These are phyloP conservation scores for Cornus controversa DNA, from an alignment of 148 eudicot genomes.

Conservation along the genomic window DNA sequence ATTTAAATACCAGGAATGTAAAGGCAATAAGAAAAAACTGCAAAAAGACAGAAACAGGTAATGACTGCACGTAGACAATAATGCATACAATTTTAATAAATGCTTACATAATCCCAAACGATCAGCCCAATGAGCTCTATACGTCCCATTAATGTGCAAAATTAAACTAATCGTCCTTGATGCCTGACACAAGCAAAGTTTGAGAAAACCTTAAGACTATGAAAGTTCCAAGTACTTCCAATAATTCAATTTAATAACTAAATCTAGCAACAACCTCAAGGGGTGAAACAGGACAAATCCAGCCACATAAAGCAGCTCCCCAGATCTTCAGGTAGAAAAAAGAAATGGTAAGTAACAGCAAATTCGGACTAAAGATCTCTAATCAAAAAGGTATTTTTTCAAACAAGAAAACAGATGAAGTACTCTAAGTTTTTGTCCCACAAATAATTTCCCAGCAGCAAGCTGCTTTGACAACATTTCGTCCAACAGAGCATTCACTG, in stretches of 20 bases:
- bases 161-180: constrained; percentile 43
- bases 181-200: constrained; percentile 42
- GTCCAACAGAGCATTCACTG: constrained; percentile 73
- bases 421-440: constrained; percentile 94
- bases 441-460: constrained; percentile 68
- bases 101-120: constrained; percentile 91
- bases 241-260: neutral
- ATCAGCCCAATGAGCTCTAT: constrained; percentile 91
- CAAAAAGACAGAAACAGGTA: constrained; percentile 16
- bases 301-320: constrained; percentile 81
- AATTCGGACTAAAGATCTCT: constrained; percentile 1
- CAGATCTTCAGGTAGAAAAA: constrained; percentile 67
- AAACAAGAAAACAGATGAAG: neutral
- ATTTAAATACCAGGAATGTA: constrained; percentile 1
- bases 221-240: constrained; percentile 1
- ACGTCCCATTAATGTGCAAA: constrained; percentile 88
- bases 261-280: constrained; percentile 54
- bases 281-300: constrained; percentile 89
- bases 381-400: neutral
- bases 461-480: constrained; percentile 54
- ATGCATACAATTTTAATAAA: neutral
- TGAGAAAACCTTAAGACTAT: constrained; percentile 3
- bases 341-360: constrained; percentile 28
- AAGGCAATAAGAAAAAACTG: constrained; percentile 13
- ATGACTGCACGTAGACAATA: constrained; percentile 4